Evolutionary conservation across 1,284 basidiomycete genomes (phyloP), one percentile per base, ranked within the genome.

Genomic region (Cutaneotrichosporon mucoides): DNA sequence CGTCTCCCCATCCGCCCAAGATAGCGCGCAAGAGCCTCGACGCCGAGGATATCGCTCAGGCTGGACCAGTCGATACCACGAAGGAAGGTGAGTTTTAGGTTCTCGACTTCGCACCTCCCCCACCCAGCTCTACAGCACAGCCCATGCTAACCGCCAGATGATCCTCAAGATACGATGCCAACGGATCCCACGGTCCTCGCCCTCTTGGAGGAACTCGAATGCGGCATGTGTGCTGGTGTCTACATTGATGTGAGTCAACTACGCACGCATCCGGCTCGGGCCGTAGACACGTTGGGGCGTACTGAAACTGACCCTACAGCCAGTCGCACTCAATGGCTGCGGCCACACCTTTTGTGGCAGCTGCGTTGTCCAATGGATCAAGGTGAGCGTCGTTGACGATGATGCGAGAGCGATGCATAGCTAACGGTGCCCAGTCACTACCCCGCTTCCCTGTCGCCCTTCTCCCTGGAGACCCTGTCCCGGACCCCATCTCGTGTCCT

Each of bases 391-490:
- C 24, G 24, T 24, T 24, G 24, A 24, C 24, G 24, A 24, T 24
- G 24, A 24, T 24, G 24, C 24, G 24, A 24, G 24, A 24, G 24
- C 24, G 24, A 24, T 24, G 24, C 24, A 24, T 24, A 24, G 24
- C 24, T 24, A 24, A 24, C 24, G 24, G 24, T 24, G 24, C 53
- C 8, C 57, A 67, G 65, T 62, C 65, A 48, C 78, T 90, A 61
- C 88, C 89, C 15, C 84, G 83, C 11, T 87, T 90, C 73, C 82
- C 91, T 43, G 84, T 84, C 35, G 89, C 89, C 73, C 82, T 81
- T 48, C 83, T 92, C 35, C 89, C 90, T 4, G 83, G 86, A 11
- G 81, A 84, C 70, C 82, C 91, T 57, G 83, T 86, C 15, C 82
- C 92, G 9, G 89, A 91, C 75, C 65, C 65, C 42, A 47, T 65